Evolutionary conservation across 306 rosid species (phyloP).

Genomic region (apple (Malus domestica)): DNA sequence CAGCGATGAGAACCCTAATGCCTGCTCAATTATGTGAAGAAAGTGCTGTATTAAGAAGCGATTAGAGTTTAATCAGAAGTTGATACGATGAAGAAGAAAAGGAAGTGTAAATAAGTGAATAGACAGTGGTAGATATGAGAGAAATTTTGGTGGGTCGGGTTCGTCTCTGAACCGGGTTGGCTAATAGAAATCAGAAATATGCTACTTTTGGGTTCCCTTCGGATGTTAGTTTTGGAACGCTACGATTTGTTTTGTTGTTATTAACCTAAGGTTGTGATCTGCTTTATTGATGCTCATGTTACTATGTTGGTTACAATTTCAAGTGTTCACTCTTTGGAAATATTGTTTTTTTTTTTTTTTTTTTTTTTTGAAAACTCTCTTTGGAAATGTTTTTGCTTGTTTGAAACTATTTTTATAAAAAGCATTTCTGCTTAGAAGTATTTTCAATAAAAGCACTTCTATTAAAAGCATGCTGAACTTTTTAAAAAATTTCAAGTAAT

Average conservation of each 20-base stretch:
- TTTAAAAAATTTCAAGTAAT: too few relatives aligned
- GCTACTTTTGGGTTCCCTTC: neutral
- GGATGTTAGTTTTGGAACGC: neutral
- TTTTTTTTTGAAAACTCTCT: neutral
- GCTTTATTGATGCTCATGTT: neutral
- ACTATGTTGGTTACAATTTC: neutral
- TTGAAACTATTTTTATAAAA: too few relatives aligned
- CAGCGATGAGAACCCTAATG: slow-evolving; percentile 86
- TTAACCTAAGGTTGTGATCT: neutral
- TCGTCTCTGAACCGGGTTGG: neutral
- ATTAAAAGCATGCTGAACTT: too few relatives aligned
- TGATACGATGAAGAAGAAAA: neutral
- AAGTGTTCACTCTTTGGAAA: neutral
- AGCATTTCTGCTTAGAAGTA: too few relatives aligned
- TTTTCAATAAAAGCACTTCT: too few relatives aligned
- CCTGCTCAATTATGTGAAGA: slow-evolving; percentile 66
- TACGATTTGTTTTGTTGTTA: neutral
- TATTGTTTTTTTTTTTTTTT: too few relatives aligned
- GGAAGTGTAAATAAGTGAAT: slow-evolving; percentile 30
- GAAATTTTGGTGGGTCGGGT: slow-evolving; percentile 1
- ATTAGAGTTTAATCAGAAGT: neutral
- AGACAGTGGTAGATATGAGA: slow-evolving; percentile 12
- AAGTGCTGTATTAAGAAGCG: neutral
- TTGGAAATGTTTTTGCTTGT: neutral
- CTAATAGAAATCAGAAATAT: neutral